A percentile compares a stretch with the other conserved stretches of the same genome.
Evolutionary conservation across 148 eudicot species (phyloP).

Genomic region (Vaccinium vitisidaea): DNA sequence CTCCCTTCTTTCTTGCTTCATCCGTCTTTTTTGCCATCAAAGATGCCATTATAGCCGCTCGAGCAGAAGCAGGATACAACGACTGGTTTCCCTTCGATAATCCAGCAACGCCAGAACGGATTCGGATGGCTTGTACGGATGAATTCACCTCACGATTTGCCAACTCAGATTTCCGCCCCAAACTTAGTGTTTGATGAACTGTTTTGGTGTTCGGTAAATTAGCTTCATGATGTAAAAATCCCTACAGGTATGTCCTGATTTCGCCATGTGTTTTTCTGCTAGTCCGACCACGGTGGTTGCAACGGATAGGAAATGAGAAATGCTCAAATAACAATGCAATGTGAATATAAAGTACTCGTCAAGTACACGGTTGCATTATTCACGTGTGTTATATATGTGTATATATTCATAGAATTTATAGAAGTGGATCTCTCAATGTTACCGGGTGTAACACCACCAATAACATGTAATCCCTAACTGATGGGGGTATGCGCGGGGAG

Average conservation of each 20-base stretch:
- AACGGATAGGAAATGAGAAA: not conserved
- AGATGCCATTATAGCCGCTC: constrained; percentile 83
- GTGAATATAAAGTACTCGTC: not conserved
- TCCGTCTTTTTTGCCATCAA: constrained; percentile 86
- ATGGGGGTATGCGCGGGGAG: not conserved
- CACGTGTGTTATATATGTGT: not conserved
- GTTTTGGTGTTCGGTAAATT: not conserved
- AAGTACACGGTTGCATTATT: not conserved
- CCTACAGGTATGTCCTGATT: not conserved
- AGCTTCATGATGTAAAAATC: not conserved
- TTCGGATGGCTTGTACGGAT: constrained; percentile 86
- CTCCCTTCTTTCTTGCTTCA: constrained; percentile 95
- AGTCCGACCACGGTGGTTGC: not conserved
- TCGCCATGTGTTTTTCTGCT: not conserved
- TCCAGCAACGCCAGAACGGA: constrained; percentile 97
- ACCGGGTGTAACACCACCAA: not conserved
- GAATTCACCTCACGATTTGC: constrained; percentile 51
- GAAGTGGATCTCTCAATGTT: not conserved
- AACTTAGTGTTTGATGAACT: constrained; percentile 56
- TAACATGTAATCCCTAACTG: not conserved
- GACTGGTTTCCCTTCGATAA: constrained; percentile 96
- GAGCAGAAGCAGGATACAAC: constrained; percentile 59
- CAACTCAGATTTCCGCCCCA: constrained; percentile 59
- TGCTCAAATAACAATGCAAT: not conserved
- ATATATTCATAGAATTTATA: not conserved